Evolutionary conservation across 2,329 filamentous ascomycete genomes (phyloP).

Genomic region (Calonectria honghensis): DNA sequence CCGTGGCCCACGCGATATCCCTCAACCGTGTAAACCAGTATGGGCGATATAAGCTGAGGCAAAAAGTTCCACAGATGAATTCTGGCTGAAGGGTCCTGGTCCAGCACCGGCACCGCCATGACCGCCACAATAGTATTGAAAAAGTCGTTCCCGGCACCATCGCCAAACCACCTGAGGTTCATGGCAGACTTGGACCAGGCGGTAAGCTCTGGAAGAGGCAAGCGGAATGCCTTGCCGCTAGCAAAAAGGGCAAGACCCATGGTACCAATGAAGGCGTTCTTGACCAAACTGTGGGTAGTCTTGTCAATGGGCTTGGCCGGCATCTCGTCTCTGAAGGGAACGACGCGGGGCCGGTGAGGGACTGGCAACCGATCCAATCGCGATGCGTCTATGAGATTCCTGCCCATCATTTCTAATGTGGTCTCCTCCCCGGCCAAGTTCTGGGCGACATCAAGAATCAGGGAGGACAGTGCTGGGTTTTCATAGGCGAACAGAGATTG

Average conservation of each 20-base stretch:
- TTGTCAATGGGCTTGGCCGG: background rate
- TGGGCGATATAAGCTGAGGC: constrained; percentile 4
- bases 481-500: constrained; percentile 1
- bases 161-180: background rate
- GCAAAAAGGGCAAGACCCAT: background rate
- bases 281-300: background rate
- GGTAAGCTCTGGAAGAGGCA: background rate
- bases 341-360: background rate
- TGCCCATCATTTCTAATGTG: background rate
- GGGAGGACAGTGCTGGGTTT: background rate
- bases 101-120: background rate
- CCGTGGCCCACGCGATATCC: background rate
- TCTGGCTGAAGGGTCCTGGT: constrained; percentile 2
- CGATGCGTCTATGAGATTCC: background rate
- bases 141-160: background rate
- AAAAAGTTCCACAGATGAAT: constrained; percentile 19
- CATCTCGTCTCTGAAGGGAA: background rate
- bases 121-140: background rate
- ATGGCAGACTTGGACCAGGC: background rate
- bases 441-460: background rate
- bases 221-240: background rate
- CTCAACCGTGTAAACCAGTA: background rate
- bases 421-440: background rate
- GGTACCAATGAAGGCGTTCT: background rate
- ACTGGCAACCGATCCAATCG: background rate